Percentiles rank a stretch among this genome's conserved stretches.
Conservation (phyloP, 257 asterid genomes). For the Solanum rostratum region DNA sequence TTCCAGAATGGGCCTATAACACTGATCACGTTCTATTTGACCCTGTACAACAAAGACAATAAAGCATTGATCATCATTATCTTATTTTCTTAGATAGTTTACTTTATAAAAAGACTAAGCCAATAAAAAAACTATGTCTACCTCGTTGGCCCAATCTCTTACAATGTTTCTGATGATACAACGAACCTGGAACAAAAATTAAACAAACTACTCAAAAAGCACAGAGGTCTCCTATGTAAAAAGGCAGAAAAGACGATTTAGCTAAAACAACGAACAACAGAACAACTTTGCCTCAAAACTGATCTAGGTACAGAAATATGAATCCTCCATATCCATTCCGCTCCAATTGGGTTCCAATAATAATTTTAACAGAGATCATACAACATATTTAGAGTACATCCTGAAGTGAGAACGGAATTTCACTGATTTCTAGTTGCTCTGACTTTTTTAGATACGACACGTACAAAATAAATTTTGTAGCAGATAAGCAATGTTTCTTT, state of each 20-base stretch:
- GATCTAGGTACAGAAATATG: neutral
- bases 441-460: neutral
- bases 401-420: neutral
- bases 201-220: neutral
- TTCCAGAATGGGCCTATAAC: slow-evolving; percentile 80
- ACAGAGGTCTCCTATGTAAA: neutral
- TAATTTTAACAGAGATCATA: neutral
- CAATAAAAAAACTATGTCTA: slow-evolving; percentile 15
- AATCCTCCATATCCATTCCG: neutral
- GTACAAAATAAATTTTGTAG: neutral
- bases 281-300: neutral
- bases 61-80: neutral
- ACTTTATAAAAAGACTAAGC: neutral
- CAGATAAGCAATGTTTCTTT: neutral
- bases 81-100: neutral
- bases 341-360: neutral
- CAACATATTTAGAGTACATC: neutral
- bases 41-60: slow-evolving; percentile 39
- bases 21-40: slow-evolving; percentile 80
- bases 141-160: slow-evolving; percentile 99
- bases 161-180: slow-evolving; percentile 91
- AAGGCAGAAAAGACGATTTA: neutral
- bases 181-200: slow-evolving; percentile 50
- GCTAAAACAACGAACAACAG: neutral
- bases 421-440: neutral